Evolutionary conservation across 805 yeast species (phyloP).

Genomic region (Suhomyces kilbournensis): DNA sequence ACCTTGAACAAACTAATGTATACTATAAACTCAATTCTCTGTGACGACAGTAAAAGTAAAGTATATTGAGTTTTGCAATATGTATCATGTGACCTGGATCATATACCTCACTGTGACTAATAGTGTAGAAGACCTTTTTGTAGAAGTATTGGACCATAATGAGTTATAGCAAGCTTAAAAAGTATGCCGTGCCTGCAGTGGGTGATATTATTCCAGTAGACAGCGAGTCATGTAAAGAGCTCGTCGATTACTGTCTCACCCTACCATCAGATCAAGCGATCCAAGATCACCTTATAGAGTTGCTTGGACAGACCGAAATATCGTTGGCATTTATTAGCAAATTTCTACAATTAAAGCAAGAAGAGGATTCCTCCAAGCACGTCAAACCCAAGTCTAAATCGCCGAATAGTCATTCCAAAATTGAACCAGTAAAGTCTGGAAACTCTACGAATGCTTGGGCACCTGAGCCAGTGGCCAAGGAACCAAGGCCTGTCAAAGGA

Average conservation of each 20-base stretch:
- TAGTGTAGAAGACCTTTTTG: neutral
- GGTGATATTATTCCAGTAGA: slow-evolving; percentile 54
- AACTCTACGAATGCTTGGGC: neutral
- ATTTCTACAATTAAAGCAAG: slow-evolving; percentile 40
- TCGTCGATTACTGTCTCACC: slow-evolving; percentile 51
- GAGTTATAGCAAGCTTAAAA: slow-evolving; percentile 19
- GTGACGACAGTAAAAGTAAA: too few relatives aligned
- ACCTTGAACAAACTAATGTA: too few relatives aligned
- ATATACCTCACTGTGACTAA: neutral
- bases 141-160: slow-evolving; percentile 1
- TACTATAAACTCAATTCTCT: too few relatives aligned
- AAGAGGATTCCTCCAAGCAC: slow-evolving; percentile 14
- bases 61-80: too few relatives aligned
- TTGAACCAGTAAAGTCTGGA: neutral
- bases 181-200: slow-evolving; percentile 26
- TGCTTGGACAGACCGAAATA: slow-evolving; percentile 57
- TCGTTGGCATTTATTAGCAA: slow-evolving; percentile 46
- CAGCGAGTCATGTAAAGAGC: slow-evolving; percentile 50
- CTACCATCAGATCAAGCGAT: slow-evolving; percentile 48
- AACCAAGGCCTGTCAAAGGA: slow-evolving; percentile 2
- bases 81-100: neutral
- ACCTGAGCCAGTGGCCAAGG: slow-evolving; percentile 4
- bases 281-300: slow-evolving; percentile 50
- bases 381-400: neutral
- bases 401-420: too few relatives aligned